Evolutionary conservation across 257 asterid genomes (phyloP), one percentile per base, ranked within the genome.

Genomic region (Solanum arcanum): DNA sequence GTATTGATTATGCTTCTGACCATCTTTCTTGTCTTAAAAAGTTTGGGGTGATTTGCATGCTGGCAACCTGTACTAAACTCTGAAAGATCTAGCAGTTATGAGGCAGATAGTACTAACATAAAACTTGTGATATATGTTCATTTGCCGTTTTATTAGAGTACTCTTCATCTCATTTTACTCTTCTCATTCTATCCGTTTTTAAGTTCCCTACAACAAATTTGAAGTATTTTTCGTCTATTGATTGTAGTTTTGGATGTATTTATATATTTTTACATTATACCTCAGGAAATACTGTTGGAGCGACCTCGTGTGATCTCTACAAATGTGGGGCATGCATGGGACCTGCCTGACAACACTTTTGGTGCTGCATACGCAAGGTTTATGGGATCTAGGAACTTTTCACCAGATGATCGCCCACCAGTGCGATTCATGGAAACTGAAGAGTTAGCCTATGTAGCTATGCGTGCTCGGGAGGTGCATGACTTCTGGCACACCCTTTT

Each of bases 401-500:
- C 99, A 64, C 99, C 99, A 0, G 97, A 96, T 89, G 98, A 96
- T 70, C 90, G 99, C 35, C 99, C 99, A 76, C 99, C 99, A 5
- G 98, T 96, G 85, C 93, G 98, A 89, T 97, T 97, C 92, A 95
- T 97, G 98, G 99, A 96, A 90, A 89, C 98, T 3, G 99, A 97
- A 46, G 99, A 97, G 72, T 85, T 94, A 87, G 98, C 99, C 46
- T 97, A 94, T 46, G 98, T 97, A 81, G 98, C 98, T 11, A 96
- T 95, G 84, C 98, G 99, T 41, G 99, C 99, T 21, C 99, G 99
- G 13, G 99, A 97, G 90, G 98, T 97, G 87, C 99, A 95, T 49
- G 99, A 97, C 89, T 94, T 97, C 69, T 95, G 99, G 99, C 99
- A 94, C 91, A 96, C 99, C 83, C 92, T 95, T 47, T 97, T 97